Conservation (phyloP, 148 eudicot genomes). For the Amaranthus cruentus region DNA sequence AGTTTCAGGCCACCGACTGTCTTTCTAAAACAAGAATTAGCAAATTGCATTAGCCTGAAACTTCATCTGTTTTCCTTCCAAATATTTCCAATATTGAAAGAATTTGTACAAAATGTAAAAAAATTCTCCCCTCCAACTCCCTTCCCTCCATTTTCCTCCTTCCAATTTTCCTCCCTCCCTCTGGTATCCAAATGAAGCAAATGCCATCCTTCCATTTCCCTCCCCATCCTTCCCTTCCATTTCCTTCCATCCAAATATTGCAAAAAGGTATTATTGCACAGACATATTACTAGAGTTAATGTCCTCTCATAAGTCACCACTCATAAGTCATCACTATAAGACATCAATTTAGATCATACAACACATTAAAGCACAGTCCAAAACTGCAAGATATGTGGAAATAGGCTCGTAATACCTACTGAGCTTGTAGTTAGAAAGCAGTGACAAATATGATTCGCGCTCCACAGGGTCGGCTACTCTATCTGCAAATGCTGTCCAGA, state of each 20-base stretch:
- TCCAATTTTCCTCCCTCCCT: no score
- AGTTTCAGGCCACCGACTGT: slow-evolving; percentile 89
- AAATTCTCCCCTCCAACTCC: no score
- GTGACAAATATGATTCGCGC: slow-evolving; percentile 54
- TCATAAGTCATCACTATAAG: background rate
- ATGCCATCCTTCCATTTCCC: no score
- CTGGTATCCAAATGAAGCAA: no score
- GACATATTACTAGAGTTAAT: background rate
- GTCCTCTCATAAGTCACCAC: background rate
- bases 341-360: background rate
- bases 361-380: background rate
- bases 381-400: background rate
- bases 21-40: slow-evolving; percentile 46
- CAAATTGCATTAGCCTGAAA: slow-evolving; percentile 15
- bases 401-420: slow-evolving; percentile 55
- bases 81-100: background rate
- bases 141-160: no score
- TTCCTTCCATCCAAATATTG: no score
- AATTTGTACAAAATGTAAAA: no score
- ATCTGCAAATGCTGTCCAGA: slow-evolving; percentile 74
- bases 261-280: background rate
- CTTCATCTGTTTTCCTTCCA: background rate
- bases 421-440: slow-evolving; percentile 66
- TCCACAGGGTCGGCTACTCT: slow-evolving; percentile 59
- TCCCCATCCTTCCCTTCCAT: no score